Percentiles rank a stretch among this genome's conserved stretches.
Conservation (phyloP, 2,329 filamentous ascomycete genomes). For the Rutstroemia sp. region DNA sequence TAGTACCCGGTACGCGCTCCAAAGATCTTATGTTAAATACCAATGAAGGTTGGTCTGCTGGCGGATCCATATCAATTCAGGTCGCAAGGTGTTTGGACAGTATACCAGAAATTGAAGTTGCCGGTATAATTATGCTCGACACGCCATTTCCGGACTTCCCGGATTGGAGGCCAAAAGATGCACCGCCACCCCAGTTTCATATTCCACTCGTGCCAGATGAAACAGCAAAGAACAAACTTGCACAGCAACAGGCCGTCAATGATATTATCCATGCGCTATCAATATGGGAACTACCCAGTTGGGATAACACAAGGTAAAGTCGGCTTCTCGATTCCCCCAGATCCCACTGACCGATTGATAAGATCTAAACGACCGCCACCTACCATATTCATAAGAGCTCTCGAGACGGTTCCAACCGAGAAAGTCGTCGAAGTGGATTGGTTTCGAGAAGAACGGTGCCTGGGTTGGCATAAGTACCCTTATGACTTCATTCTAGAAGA, state of each 20-base stretch:
- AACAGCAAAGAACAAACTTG: not conserved
- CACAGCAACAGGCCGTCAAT: slow-evolving; percentile 1
- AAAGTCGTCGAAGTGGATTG: slow-evolving; percentile 6
- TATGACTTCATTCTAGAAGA: slow-evolving; percentile 2
- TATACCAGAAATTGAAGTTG: slow-evolving; percentile 1
- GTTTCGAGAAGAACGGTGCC: not conserved
- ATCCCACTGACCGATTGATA: not conserved
- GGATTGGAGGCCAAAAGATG: slow-evolving; percentile 2
- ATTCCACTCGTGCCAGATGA: not conserved
- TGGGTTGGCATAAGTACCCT: slow-evolving; percentile 4
- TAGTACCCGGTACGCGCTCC: not conserved
- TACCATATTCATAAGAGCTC: slow-evolving; percentile 1
- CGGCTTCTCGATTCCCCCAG: not conserved
- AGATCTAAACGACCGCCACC: not conserved
- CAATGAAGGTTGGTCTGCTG: slow-evolving; percentile 2
- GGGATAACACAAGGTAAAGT: not conserved
- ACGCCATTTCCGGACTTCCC: slow-evolving; percentile 2
- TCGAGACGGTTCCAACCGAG: not conserved
- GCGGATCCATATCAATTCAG: slow-evolving; percentile 2
- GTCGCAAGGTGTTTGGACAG: not conserved
- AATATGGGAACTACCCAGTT: not conserved
- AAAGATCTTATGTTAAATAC: not conserved
- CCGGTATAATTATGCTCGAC: not conserved
- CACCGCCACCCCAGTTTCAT: slow-evolving; percentile 1
- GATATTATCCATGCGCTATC: slow-evolving; percentile 3